Evolutionary conservation across 768 basidiomycete species (phyloP), one percentile per base, ranked within the genome.

Genomic region (Imleria badia): DNA sequence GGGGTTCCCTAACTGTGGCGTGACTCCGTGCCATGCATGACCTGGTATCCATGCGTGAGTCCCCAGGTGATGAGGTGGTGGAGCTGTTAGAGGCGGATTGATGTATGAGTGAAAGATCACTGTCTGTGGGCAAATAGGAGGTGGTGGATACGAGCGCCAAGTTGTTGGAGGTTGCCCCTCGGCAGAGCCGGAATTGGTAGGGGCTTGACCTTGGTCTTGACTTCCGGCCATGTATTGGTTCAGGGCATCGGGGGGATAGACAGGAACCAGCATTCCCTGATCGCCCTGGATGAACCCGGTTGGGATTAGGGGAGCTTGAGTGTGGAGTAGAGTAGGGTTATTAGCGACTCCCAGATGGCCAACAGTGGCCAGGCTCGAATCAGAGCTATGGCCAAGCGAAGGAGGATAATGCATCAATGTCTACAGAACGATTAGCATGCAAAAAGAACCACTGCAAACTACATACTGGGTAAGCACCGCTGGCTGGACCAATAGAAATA

Each of bases 231-330:
- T 83, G 60, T 89, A 89, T 49, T 82, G 81, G 58, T 86, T 81
- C 26, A 89, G 76, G 2, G 83, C 86, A 43, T 89, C 87, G 4
- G 83, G 83, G 23, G 79, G 80, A 64, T 90, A 89, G 31, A 88
- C 78, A 22, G 88, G 80, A 39, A 88, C 80, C 29, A 89, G 75
- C n/a, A 81, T 81, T 6, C 88, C 86, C 47, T 86, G 84, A 51
- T 87, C 85, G 51, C 84, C 83, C 56, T 88, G 86, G 49, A 87
- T 81, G 62, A 89, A 90, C 2, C 86, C 85, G 1, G 83, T 81
- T 2, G 87, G 83, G 41, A 79, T 73, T 12, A 87, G 71, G 17
- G 87, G 86, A 5, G 85, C 78, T 60, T 83, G 81, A 31, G 58
- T 19, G 40, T 66, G 63, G 48, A 61, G 33, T 45, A 65, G 34